These are phyloP conservation scores for Phytopythium aichiense DNA, from an alignment of 352 stramenopile genomes.

Conservation along the genomic window DNA sequence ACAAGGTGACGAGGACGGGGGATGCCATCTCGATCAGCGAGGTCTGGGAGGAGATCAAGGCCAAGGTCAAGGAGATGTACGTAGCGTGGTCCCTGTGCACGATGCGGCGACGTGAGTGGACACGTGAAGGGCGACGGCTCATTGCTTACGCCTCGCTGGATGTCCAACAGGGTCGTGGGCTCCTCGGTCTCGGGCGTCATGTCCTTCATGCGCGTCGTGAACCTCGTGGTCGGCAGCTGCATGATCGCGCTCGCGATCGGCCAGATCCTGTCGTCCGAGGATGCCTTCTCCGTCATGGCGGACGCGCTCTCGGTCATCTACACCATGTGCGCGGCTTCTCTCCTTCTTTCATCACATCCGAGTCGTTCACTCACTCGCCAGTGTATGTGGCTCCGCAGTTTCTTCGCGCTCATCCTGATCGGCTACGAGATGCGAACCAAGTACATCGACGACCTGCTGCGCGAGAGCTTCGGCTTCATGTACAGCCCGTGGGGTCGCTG, in stretches of 20 bases:
- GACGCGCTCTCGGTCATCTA: slow-evolving; percentile 77
- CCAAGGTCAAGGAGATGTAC: slow-evolving; percentile 75
- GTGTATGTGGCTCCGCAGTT: slow-evolving; percentile 28
- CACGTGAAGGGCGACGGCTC: not conserved
- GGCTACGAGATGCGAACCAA: slow-evolving; percentile 80
- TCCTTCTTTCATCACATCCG: not conserved
- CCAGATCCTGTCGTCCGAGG: slow-evolving; percentile 65
- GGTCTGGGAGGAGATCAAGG: slow-evolving; percentile 84
- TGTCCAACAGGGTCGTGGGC: slow-evolving; percentile 52
- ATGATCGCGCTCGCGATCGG: slow-evolving; percentile 74
- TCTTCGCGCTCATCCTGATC: slow-evolving; percentile 80
- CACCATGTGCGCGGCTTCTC: slow-evolving; percentile 60
- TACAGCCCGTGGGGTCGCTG: slow-evolving; percentile 86
- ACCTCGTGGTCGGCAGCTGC: slow-evolving; percentile 62
- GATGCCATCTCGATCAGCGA: slow-evolving; percentile 79
- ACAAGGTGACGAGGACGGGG: slow-evolving; percentile 55
- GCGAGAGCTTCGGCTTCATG: slow-evolving; percentile 86
- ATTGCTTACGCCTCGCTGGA: not conserved
- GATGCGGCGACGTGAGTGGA: not conserved
- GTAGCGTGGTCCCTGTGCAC: too few relatives aligned
- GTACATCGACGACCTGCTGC: slow-evolving; percentile 61
- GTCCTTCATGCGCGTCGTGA: slow-evolving; percentile 70
- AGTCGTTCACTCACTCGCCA: not conserved
- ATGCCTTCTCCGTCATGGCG: slow-evolving; percentile 69
- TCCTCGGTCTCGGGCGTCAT: slow-evolving; percentile 80